Evolutionary conservation across 2,329 filamentous ascomycete genomes (phyloP), one percentile per base, ranked within the genome.

Genomic region (Sordariomycetes sp.): DNA sequence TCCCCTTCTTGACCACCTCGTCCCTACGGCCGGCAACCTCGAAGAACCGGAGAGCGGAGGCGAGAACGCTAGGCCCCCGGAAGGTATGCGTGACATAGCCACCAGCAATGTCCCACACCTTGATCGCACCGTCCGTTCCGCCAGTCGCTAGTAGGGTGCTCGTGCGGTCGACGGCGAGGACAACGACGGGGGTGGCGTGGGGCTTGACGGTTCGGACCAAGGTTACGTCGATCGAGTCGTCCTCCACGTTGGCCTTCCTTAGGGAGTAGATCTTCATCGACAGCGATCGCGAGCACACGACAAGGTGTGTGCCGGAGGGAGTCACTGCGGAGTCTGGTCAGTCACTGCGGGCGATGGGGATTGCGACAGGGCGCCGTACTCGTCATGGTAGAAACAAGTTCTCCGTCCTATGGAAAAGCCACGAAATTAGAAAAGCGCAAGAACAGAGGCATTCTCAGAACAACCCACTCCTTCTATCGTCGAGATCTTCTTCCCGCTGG

Each of bases 11-110:
- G 18, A 72, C 69, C 62, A 72, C 70, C 64, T 75, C 73, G 14
- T 69, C 68, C 61, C 69, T 70, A 63, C 74, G 72, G 12, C 74
- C 69, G 25, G 85, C 78, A 18, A 89, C 77, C 67, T 96, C 87
- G 69, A 97, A 99, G 72, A 99, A 97, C 65, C 87, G 87, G 20
- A 99, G 77, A 0, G 94, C 90, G 14, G 94, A 96, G 4, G 99
- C 83, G 24, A 99, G 81, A 11, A 94, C 92, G 60, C 91, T 91
- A 59, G 96, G 93, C 1, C 92, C 92, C 64, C 93, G 88, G 71
- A 99, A 96, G 0, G 90, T 96, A 72, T 99, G 94, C 32, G 95
- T 99, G 35, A 91, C 85, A 71, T 89, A 97, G 24, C 94, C 94
- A 52, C 87, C 90, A 55, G 80, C 79, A 60, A 99, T 90, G 72